These are phyloP conservation scores for Copromyces sp. DNA, from an alignment of 495 filamentous ascomycete genomes.

Conservation along the genomic window DNA sequence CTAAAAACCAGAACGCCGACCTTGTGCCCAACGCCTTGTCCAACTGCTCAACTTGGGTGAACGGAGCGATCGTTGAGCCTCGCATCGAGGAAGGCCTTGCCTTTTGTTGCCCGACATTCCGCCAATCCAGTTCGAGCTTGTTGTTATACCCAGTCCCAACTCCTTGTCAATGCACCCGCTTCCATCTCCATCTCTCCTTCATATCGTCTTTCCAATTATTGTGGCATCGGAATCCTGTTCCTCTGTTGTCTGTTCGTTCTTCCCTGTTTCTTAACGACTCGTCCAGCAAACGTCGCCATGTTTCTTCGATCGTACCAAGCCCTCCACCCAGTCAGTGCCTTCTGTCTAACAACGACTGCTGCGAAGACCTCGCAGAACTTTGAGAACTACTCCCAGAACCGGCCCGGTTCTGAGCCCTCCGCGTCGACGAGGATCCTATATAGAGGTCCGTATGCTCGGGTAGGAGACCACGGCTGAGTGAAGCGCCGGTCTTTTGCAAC, in stretches of 20 bases:
- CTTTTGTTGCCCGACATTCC: background rate
- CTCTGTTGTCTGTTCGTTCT: background rate
- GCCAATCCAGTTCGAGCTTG: background rate
- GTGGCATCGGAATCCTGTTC: background rate
- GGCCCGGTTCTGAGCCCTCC: background rate
- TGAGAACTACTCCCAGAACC: background rate
- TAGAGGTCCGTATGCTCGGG: constrained; percentile 11
- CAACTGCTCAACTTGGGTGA: background rate
- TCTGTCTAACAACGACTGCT: background rate
- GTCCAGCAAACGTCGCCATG: background rate
- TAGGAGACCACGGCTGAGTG: constrained; percentile 16
- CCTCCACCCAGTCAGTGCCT: background rate
- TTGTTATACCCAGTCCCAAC: background rate
- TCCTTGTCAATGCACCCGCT: background rate
- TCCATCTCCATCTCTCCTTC: background rate
- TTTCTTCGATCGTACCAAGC: background rate
- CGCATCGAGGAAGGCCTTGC: background rate
- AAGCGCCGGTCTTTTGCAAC: constrained; percentile 14
- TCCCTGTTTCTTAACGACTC: background rate
- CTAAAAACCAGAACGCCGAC: background rate
- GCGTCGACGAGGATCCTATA: constrained; percentile 1
- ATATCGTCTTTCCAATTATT: background rate
- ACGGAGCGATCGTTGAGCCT: background rate
- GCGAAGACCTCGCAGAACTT: background rate
- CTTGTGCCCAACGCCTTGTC: background rate